Evolutionary conservation across 2,329 filamentous ascomycete species (phyloP).

Genomic region (Aspergillus pseudonomiae): DNA sequence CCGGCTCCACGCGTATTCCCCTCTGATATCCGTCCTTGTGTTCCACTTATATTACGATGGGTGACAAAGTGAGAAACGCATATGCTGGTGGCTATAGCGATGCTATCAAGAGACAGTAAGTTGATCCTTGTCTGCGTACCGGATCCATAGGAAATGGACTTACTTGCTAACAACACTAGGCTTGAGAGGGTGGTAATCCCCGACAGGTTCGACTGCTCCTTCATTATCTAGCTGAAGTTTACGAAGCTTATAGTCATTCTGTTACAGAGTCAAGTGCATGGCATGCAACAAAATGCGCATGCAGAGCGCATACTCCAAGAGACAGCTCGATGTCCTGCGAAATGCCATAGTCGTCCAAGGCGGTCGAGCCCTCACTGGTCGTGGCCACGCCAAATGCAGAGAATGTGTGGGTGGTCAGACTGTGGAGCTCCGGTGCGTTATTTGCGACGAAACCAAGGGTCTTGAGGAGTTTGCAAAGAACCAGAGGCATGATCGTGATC

Average conservation of each 20-base stretch:
- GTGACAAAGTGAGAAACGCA: conserved; percentile 17
- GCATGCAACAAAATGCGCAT: conserved; percentile 48
- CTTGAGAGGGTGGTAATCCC: conserved; percentile 32
- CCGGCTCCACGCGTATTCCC: not conserved
- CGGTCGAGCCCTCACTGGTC: conserved; percentile 14
- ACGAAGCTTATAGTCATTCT: conserved; percentile 6
- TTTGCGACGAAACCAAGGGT: conserved; percentile 51
- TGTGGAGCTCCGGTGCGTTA: conserved; percentile 52
- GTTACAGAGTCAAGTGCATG: conserved; percentile 50
- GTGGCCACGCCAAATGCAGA: conserved; percentile 44
- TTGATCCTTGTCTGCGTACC: not conserved
- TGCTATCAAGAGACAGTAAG: conserved; percentile 26
- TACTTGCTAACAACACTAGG: conserved; percentile 17
- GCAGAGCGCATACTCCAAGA: conserved; percentile 49
- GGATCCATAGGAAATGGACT: not conserved
- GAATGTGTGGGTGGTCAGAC: conserved; percentile 47
- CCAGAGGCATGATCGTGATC: conserved; percentile 51
- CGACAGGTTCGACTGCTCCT: conserved; percentile 28
- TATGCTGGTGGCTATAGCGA: conserved; percentile 32
- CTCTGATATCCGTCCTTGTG: not conserved
- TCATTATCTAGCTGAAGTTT: not conserved
- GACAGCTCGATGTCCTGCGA: conserved; percentile 45
- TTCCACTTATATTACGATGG: not conserved
- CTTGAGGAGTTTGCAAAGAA: conserved; percentile 54
- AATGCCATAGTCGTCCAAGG: conserved; percentile 26